Conservation (phyloP, 441 rosid species). For the Jatropha multifida region DNA sequence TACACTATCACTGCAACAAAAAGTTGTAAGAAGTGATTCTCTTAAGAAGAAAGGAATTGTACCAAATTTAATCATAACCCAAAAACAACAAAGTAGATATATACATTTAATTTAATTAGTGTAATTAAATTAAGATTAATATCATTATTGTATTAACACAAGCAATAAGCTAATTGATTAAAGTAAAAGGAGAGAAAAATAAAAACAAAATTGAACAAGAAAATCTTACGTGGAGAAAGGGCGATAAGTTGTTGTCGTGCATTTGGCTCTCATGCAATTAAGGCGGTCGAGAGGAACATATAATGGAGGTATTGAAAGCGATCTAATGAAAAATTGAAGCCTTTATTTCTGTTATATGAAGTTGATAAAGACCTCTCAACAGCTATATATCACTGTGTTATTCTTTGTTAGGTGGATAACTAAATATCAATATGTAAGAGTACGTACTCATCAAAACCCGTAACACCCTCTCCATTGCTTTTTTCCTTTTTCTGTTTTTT, state of each 20-base stretch:
- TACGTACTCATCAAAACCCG: conserved; percentile 13
- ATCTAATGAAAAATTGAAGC: conserved; percentile 20
- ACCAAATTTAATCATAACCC: not conserved
- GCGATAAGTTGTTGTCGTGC: conserved; percentile 28
- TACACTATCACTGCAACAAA: too few relatives aligned
- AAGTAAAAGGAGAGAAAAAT: not conserved
- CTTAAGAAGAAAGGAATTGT: not conserved
- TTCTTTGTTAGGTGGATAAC: not conserved
- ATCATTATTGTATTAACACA: too few relatives aligned
- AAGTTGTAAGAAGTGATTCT: too few relatives aligned
- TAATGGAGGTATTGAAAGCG: conserved; percentile 37
- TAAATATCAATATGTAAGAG: conserved; percentile 3
- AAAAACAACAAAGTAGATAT: too few relatives aligned
- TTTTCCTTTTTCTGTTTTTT: not conserved
- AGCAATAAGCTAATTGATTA: not conserved
- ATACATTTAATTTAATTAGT: too few relatives aligned
- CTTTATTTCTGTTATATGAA: conserved; percentile 17
- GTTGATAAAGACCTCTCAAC: conserved; percentile 33
- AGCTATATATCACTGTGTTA: not conserved
- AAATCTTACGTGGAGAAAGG: conserved; percentile 28
- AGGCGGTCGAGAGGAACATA: conserved; percentile 30
- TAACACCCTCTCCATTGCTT: conserved; percentile 12
- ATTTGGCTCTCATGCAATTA: conserved; percentile 36
- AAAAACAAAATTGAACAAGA: not conserved
- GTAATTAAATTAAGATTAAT: too few relatives aligned